Evolutionary conservation across 2,329 filamentous ascomycete genomes (phyloP).

Genomic region (Sporothrix luriei): DNA sequence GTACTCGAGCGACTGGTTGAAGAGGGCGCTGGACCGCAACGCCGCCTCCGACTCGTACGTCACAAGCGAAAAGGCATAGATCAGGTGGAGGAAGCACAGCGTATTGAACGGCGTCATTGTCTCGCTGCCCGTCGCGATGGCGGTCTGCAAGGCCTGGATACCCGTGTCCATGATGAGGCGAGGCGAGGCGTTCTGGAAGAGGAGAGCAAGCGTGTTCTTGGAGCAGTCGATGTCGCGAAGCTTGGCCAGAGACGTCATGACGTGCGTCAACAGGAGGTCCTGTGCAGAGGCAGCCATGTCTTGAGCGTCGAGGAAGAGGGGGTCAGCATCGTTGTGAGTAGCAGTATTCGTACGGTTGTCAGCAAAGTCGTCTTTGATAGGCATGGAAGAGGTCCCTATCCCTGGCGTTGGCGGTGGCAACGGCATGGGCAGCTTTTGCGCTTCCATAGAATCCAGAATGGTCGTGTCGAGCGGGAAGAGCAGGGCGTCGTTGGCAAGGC

Average conservation of each 20-base stretch:
- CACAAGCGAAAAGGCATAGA: slow-evolving; percentile 55
- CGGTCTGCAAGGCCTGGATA: slow-evolving; percentile 46
- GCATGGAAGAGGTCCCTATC: background rate
- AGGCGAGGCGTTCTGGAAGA: slow-evolving; percentile 47
- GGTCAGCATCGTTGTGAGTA: background rate
- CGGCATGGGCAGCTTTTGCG: background rate
- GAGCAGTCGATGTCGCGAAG: slow-evolving; percentile 43
- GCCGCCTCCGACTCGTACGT: slow-evolving; percentile 47
- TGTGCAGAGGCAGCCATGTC: slow-evolving; percentile 50
- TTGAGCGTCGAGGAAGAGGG: slow-evolving; percentile 26
- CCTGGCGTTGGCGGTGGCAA: slow-evolving; percentile 4
- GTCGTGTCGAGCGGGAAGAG: slow-evolving; percentile 43
- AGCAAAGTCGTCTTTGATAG: background rate
- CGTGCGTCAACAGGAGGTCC: slow-evolving; percentile 52
- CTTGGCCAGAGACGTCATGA: slow-evolving; percentile 51
- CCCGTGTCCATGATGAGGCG: slow-evolving; percentile 48
- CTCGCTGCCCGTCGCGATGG: slow-evolving; percentile 46
- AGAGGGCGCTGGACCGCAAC: slow-evolving; percentile 47
- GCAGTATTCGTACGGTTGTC: slow-evolving; percentile 3
- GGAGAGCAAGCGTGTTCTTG: slow-evolving; percentile 49
- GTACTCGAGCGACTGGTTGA: slow-evolving; percentile 53
- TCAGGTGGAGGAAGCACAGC: slow-evolving; percentile 56
- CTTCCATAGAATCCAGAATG: background rate
- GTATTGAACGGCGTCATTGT: slow-evolving; percentile 48
- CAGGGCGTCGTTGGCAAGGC: slow-evolving; percentile 43